Conservation (phyloP, 1,284 basidiomycete species). For the Ustilago vetiveriae region DNA sequence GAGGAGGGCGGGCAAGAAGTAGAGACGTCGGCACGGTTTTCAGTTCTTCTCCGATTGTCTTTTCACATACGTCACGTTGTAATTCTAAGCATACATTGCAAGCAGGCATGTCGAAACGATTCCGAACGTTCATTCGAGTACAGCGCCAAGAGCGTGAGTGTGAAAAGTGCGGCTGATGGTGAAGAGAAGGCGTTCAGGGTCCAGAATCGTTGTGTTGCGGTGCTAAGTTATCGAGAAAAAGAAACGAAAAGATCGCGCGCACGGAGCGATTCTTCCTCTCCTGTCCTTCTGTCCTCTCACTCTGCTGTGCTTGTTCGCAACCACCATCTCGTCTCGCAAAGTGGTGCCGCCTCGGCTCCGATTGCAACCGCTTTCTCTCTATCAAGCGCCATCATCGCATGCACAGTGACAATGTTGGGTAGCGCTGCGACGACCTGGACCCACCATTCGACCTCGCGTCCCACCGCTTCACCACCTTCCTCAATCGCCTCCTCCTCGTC, state of each 20-base stretch:
- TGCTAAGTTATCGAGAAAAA: neutral
- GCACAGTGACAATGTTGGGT: no score
- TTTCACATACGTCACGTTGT: no score
- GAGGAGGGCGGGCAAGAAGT: conserved; percentile 52
- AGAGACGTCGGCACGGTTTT: no score
- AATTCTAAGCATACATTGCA: neutral
- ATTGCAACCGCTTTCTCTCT: no score
- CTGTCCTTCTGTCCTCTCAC: neutral
- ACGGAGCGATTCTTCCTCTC: conserved; percentile 15
- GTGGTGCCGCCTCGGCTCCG: no score
- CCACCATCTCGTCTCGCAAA: neutral
- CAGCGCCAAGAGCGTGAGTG: no score
- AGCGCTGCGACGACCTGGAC: conserved; percentile 24
- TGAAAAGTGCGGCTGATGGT: no score
- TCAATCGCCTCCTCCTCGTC: neutral
- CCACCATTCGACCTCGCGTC: conserved; percentile 15
- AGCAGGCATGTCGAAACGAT: no score
- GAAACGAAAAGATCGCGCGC: conserved; percentile 6
- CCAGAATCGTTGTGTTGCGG: neutral
- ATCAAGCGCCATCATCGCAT: no score
- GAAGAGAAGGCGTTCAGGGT: conserved; percentile 3
- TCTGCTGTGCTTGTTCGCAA: no score
- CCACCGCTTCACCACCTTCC: conserved; percentile 1
- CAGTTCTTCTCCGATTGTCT: no score
- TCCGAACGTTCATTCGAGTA: no score